A percentile compares a stretch with the other conserved stretches of the same genome.
Evolutionary conservation across 257 asterid genomes (phyloP).

Genomic region (Vinca minor): DNA sequence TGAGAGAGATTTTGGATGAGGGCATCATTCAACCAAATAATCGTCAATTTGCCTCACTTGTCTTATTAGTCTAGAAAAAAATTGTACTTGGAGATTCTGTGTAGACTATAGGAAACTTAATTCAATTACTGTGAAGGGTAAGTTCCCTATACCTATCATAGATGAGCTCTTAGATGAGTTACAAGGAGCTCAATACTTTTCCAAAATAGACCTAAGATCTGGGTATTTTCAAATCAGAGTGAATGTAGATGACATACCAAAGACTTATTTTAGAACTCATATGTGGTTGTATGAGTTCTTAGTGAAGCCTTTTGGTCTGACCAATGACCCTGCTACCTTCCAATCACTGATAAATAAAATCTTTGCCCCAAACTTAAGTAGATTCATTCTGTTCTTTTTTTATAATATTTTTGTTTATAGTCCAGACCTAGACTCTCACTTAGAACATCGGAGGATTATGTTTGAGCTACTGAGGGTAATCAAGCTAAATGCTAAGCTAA

Average conservation of each 20-base stretch:
- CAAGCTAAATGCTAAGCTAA: too few relatives aligned
- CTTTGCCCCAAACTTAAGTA: too few relatives aligned
- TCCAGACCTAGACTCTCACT: too few relatives aligned
- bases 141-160: not conserved
- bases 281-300: not conserved
- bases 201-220: not conserved
- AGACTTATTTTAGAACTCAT: not conserved
- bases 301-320: slow-evolving; percentile 18
- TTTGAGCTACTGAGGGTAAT: too few relatives aligned
- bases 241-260: not conserved
- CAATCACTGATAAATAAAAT: not conserved
- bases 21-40: too few relatives aligned
- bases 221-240: not conserved
- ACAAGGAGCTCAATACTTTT: too few relatives aligned
- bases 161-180: not conserved
- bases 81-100: not conserved
- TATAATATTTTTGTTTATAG: too few relatives aligned
- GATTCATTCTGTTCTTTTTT: too few relatives aligned
- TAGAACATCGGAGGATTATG: too few relatives aligned
- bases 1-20: too few relatives aligned
- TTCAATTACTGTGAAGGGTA: not conserved
- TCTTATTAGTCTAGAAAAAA: too few relatives aligned
- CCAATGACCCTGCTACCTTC: not conserved
- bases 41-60: too few relatives aligned
- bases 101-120: not conserved